Conservation (phyloP, 169 alveolate genomes). For the Eimeria maxima region DNA sequence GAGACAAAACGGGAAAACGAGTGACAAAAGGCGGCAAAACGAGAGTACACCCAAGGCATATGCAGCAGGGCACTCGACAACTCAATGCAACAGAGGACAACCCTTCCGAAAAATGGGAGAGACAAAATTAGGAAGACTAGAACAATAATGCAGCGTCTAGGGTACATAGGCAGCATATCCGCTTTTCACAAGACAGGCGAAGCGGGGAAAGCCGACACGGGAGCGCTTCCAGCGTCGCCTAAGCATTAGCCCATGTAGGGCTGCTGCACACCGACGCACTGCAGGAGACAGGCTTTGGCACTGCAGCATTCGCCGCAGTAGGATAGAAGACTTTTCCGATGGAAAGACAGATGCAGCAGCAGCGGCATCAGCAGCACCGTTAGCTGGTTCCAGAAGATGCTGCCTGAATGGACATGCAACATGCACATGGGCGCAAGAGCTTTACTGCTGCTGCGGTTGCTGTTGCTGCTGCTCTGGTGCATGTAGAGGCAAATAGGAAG, state of each 20-base stretch:
- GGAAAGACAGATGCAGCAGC: background rate
- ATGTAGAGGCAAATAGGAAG: background rate
- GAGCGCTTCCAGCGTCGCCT: too few relatives aligned
- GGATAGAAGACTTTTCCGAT: background rate
- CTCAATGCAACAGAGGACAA: background rate
- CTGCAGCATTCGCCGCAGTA: conserved; percentile 8
- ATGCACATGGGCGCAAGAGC: background rate
- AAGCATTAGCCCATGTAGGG: background rate
- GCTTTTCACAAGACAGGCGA: too few relatives aligned
- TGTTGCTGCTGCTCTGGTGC: too few relatives aligned
- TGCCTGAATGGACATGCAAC: background rate
- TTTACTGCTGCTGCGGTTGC: background rate
- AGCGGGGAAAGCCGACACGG: too few relatives aligned
- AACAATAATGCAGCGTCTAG: too few relatives aligned
- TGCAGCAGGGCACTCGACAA: too few relatives aligned
- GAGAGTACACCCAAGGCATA: too few relatives aligned
- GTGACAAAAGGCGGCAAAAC: background rate
- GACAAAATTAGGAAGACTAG: background rate
- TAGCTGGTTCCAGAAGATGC: background rate
- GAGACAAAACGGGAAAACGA: too few relatives aligned
- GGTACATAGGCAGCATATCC: too few relatives aligned
- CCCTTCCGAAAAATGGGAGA: background rate
- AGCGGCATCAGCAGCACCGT: too few relatives aligned
- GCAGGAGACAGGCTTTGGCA: conserved; percentile 1
- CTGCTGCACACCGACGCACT: background rate